Percentiles rank a stretch among this genome's conserved stretches.
phyloP scores from a whole-genome alignment of 2,329 filamentous ascomycete genomes.

The Sclerotiophoma versabilis region DNA sequence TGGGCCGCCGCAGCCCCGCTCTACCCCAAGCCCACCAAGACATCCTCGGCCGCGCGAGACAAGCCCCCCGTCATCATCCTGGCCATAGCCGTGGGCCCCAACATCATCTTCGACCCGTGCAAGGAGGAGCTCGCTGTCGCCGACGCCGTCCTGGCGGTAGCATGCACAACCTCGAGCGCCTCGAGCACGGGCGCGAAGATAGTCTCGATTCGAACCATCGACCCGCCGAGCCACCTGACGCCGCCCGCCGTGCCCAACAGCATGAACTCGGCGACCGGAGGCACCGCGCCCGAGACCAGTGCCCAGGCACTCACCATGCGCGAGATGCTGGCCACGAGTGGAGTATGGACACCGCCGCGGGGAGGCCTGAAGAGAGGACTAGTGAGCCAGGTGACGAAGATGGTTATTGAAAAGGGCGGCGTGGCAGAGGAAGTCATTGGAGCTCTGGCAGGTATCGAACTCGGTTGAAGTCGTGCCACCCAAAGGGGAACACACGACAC shows the following conservation, averaged over 20 bases:
- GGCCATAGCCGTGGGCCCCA: slow-evolving; percentile 83
- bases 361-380: slow-evolving; percentile 81
- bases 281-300: slow-evolving; percentile 46
- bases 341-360: slow-evolving; percentile 85
- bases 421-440: slow-evolving; percentile 87
- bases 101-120: slow-evolving; percentile 92
- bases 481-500: neutral
- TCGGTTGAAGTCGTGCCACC: slow-evolving; percentile 22
- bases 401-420: slow-evolving; percentile 77
- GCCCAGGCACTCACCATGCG: slow-evolving; percentile 54
- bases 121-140: slow-evolving; percentile 93
- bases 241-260: slow-evolving; percentile 57
- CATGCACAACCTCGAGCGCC: slow-evolving; percentile 61
- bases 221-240: slow-evolving; percentile 58
- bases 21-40: slow-evolving; percentile 63
- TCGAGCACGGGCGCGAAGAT: slow-evolving; percentile 43
- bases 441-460: slow-evolving; percentile 77
- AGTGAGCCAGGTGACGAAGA: slow-evolving; percentile 76
- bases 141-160: slow-evolving; percentile 86
- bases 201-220: slow-evolving; percentile 57
- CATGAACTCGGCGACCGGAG: slow-evolving; percentile 56
- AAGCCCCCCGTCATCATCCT: slow-evolving; percentile 89
- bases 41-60: slow-evolving; percentile 28
- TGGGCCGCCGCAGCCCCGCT: slow-evolving; percentile 85
- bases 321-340: slow-evolving; percentile 65